These are phyloP conservation scores for Teratosphaeria nubilosa DNA, from an alignment of 2,329 filamentous ascomycete species.

Conservation along the genomic window DNA sequence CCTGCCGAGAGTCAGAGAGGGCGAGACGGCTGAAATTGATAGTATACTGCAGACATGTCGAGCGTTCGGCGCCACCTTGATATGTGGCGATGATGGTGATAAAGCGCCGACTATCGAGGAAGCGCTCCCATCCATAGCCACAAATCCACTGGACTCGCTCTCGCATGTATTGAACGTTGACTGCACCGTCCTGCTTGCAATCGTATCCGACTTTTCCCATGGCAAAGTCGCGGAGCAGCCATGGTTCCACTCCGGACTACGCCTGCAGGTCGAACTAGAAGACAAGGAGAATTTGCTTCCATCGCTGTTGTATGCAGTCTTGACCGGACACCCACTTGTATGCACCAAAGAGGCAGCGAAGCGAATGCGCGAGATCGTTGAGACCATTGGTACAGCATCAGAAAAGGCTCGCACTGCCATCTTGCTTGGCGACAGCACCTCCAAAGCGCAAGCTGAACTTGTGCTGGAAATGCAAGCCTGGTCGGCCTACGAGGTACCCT, in stretches of 20 bases:
- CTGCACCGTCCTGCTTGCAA: constrained; percentile 60
- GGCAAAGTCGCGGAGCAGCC: constrained; percentile 36
- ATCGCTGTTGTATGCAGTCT: constrained; percentile 52
- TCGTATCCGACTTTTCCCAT: constrained; percentile 66
- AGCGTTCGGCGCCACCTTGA: constrained; percentile 34
- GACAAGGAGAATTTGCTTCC: constrained; percentile 49
- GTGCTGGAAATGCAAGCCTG: constrained; percentile 29
- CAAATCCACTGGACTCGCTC: constrained; percentile 30
- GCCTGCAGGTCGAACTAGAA: constrained; percentile 57
- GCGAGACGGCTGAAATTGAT: constrained; percentile 45
- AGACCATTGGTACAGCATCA: constrained; percentile 51
- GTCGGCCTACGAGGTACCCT: constrained; percentile 46
- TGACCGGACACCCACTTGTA: constrained; percentile 47
- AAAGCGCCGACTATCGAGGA: constrained; percentile 12
- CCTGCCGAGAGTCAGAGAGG: constrained; percentile 47
- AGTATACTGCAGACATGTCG: constrained; percentile 46
- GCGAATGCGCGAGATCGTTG: constrained; percentile 57
- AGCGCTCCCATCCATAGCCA: constrained; percentile 24
- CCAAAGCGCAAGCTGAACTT: constrained; percentile 21
- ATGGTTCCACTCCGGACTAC: constrained; percentile 50
- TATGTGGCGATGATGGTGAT: constrained; percentile 21
- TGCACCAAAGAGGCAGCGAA: constrained; percentile 57
- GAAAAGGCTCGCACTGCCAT: constrained; percentile 51
- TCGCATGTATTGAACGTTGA: constrained; percentile 48
- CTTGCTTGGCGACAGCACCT: constrained; percentile 42